These are phyloP conservation scores for Lactarius vividus DNA, from an alignment of 768 basidiomycete species.

Conservation along the genomic window DNA sequence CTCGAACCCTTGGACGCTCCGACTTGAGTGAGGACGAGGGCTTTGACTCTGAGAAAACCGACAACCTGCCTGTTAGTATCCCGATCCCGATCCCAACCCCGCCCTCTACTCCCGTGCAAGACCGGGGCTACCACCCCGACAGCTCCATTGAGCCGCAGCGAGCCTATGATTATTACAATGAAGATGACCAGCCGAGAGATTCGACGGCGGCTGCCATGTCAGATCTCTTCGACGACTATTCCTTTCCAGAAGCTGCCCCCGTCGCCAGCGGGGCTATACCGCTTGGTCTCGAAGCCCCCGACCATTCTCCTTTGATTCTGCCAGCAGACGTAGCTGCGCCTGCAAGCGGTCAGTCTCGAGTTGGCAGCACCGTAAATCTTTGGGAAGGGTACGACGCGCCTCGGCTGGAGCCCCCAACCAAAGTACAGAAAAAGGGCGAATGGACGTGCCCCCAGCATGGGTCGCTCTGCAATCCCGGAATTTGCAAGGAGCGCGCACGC, in stretches of 20 bases:
- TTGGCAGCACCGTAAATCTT: too few species aligned
- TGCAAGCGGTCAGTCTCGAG: background rate
- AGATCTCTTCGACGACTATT: background rate
- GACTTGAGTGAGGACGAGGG: constrained; percentile 12
- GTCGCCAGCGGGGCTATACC: background rate
- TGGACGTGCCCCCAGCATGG: constrained; percentile 18
- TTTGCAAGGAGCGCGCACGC: constrained; percentile 13
- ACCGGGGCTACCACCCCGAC: background rate
- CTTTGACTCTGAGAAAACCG: background rate
- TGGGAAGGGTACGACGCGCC: constrained; percentile 11
- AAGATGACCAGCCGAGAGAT: background rate
- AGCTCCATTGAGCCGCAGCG: background rate
- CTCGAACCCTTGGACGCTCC: background rate
- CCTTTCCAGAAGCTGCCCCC: background rate
- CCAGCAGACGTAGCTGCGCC: background rate
- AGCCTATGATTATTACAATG: constrained; percentile 6
- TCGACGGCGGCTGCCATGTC: background rate
- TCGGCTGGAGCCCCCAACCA: background rate
- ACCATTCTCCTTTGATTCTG: background rate
- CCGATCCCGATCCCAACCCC: background rate
- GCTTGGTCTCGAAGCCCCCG: background rate
- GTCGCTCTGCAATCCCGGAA: constrained; percentile 12
- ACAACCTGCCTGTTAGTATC: background rate
- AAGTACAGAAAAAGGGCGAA: background rate
- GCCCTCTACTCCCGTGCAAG: background rate